Conservation (phyloP, 2,329 filamentous ascomycete species). For the Diaporthe helianthi region DNA sequence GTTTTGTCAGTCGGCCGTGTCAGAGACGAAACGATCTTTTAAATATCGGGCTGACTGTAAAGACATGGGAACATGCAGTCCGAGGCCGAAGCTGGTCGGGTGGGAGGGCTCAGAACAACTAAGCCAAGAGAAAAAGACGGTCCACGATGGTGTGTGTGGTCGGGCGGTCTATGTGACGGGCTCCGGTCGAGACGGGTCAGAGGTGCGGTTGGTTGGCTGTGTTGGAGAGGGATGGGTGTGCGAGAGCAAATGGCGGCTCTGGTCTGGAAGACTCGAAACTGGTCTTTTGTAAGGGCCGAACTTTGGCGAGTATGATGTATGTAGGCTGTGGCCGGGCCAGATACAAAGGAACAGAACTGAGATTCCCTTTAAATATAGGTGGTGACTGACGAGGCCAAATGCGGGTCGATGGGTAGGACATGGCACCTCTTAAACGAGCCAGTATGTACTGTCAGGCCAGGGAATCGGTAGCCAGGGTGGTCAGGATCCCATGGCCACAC, state of each 20-base stretch:
- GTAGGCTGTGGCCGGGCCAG: not conserved
- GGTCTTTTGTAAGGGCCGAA: constrained; percentile 31
- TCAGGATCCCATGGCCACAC: constrained; percentile 32
- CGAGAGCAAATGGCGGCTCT: constrained; percentile 11
- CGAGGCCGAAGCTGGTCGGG: not conserved
- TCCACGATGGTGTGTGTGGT: constrained; percentile 26
- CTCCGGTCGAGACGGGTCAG: constrained; percentile 33
- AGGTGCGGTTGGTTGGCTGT: constrained; percentile 28
- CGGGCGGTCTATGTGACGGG: constrained; percentile 24
- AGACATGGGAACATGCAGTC: constrained; percentile 44
- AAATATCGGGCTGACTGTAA: constrained; percentile 39
- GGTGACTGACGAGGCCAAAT: constrained; percentile 31
- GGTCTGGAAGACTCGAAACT: constrained; percentile 31
- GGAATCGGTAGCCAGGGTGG: constrained; percentile 25
- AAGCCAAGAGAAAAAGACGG: constrained; percentile 1
- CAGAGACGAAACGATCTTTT: constrained; percentile 42
- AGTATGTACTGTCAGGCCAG: constrained; percentile 22
- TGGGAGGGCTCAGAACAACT: constrained; percentile 1
- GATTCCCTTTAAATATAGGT: constrained; percentile 32
- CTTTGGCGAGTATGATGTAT: constrained; percentile 14
- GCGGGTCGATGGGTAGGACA: constrained; percentile 28
- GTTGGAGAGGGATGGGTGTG: not conserved
- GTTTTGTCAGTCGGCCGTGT: constrained; percentile 46
- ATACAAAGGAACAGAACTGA: constrained; percentile 21
- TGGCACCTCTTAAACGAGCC: constrained; percentile 19